Percentiles rank a stretch among this genome's conserved stretches.
phyloP scores from a whole-genome alignment of 305 asterid species.

The Ruellia speciosa region DNA sequence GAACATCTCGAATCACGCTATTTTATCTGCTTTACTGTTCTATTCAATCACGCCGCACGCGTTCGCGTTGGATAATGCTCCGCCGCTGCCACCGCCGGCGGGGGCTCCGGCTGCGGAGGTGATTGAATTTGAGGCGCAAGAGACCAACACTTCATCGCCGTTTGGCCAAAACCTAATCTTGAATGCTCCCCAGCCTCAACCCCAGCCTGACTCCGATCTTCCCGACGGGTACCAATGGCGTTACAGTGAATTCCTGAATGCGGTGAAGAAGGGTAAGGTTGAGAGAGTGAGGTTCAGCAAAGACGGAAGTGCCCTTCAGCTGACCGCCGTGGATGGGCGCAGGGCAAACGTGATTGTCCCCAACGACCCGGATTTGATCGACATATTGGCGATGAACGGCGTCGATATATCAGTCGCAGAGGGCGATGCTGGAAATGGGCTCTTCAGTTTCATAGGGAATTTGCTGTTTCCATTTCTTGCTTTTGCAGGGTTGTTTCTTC shows the following conservation, averaged over 20 bases:
- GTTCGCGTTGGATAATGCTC: constrained; percentile 42
- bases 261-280: constrained; percentile 92
- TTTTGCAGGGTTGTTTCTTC: constrained; percentile 42
- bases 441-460: constrained; percentile 42
- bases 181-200: constrained; percentile 78
- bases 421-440: constrained; percentile 78
- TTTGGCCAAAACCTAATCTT: constrained; percentile 51
- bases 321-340: constrained; percentile 86
- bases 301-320: constrained; percentile 77
- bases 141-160: constrained; percentile 48
- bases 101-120: constrained; percentile 45
- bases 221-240: constrained; percentile 91
- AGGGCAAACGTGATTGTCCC: constrained; percentile 72
- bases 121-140: constrained; percentile 46
- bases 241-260: constrained; percentile 83
- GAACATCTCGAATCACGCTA: constrained; percentile 40
- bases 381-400: constrained; percentile 84
- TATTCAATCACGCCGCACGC: constrained; percentile 67
- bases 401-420: constrained; percentile 87
- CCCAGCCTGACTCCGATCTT: constrained; percentile 53
- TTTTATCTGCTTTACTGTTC: constrained; percentile 64
- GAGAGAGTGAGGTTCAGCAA: constrained; percentile 85
- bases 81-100: constrained; percentile 17
- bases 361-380: constrained; percentile 85
- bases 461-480: constrained; percentile 41